Evolutionary conservation across 306 rosid genomes (phyloP), one percentile per base, ranked within the genome.

Genomic region (Quercus agrifolia): DNA sequence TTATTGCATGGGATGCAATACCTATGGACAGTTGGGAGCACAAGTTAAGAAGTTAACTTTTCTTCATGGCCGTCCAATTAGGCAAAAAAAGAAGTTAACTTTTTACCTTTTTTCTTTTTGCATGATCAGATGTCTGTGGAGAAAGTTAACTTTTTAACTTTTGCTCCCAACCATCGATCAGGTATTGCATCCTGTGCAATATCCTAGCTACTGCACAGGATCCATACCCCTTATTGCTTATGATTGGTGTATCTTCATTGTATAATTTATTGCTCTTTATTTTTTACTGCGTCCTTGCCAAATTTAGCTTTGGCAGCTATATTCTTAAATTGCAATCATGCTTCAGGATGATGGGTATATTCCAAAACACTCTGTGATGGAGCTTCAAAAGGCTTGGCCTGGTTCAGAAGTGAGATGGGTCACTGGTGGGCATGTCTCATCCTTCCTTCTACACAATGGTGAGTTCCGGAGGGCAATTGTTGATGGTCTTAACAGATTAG

Each of bases 391-490:
- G 76, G 99, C 97, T 64, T 92, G 97, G 99, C 97, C 99, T 1
- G 97, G 99, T 84, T 91, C 95, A 49, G 97, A 95, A 83, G 97
- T 95, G 80, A 87, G 99, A 88, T 95, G 99, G 99, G 98, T 94
- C 64, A 92, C 95, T 1, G 97, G 99, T 12, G 99, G 97, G 33
- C 97, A 94, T 55, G 97, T 92, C 79, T 94, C 99, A 41, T 92
- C 99, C 55, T 94, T 94, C 90, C 83, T 94, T 87, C 97, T 92
- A 41, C 99, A 89, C 88, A 92, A 91, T 11, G 87, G 77, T 0
- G 91, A 90, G 85, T 94, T 94, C 74, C 95, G 97, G 30, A 88
- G 90, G 74, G 97, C 97, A 30, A 94, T 94, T 20, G 84, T 88
- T 5, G 99, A 94, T 19, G 88, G 91, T 52, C 99, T 94, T 17